Evolutionary conservation across 176 grass and related monocot species (phyloP), one percentile per base, ranked within the genome.

Genomic region (Zoysia pacifica): DNA sequence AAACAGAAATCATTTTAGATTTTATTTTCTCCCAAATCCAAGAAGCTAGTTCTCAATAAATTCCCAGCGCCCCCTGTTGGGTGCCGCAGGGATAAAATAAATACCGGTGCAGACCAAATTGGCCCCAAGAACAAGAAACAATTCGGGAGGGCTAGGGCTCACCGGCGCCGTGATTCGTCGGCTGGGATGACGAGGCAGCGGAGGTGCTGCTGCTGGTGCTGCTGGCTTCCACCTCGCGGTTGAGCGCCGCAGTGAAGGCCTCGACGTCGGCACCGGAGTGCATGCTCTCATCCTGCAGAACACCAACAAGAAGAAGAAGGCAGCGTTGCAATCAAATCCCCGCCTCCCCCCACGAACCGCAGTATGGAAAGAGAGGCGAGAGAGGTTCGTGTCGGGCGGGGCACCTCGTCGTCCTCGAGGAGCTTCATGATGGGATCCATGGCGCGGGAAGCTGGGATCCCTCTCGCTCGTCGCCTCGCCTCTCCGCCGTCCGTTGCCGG

Each of bases 381-480:
- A 11, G 20, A 79, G 48, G 60, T 72, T 40, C 43, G 68, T 81
- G 80, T 53, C 39, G 11, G 64, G 72, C 65, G 12, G n/a, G 69
- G 67, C 73, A 94, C 92, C 90, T 89, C 95, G 77, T 94, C 96
- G 37, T 98, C 96, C 72, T 98, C 96, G 28, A 98, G 84, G 37
- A 98, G 88, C 92, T 91, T 93, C 84, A 93, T 86, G 85, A 98
- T 87, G 68, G 92, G 96, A 94, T 94, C 96, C 96, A 98, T 97
- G 75, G 85, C 82, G 45, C 28, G 41, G 16, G 69, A 14, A 36
- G 70, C 70, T 36, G 18, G 20, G 55, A 62, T 11, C 73, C 48
- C 65, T 39, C 67, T 13, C 50, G 59, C 60, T 62, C 62, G 59
- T 65, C 50, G 67, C 18, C 76, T 58, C 62, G 18, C 65, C 46